phyloP scores from a whole-genome alignment of 345 rosid species.

The Dovyalis caffra region DNA sequence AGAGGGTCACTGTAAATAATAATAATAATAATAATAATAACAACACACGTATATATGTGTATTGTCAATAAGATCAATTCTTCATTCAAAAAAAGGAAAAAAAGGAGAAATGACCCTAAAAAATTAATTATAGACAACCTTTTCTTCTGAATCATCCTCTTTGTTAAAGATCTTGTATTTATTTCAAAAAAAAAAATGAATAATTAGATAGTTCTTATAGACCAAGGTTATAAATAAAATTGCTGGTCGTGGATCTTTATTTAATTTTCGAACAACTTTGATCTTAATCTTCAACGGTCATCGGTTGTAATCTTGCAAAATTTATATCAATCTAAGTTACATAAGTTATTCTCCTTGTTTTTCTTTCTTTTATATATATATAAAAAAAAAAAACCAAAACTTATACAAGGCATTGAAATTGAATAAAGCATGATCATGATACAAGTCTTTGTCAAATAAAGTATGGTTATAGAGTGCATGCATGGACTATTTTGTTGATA shows the following conservation, averaged over 20 bases:
- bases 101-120: not conserved
- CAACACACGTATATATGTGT: not conserved
- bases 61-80: not conserved
- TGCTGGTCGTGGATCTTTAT: too few relatives aligned
- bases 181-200: not conserved
- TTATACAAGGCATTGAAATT: too few relatives aligned
- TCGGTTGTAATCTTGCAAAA: not conserved
- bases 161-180: too few relatives aligned
- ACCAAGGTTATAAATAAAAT: too few relatives aligned
- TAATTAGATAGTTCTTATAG: not conserved
- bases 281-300: not conserved
- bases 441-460: not conserved
- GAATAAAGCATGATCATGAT: not conserved
- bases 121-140: not conserved
- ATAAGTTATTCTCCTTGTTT: too few relatives aligned
- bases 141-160: too few relatives aligned
- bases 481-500: too few relatives aligned
- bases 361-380: not conserved
- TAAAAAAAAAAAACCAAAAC: too few relatives aligned
- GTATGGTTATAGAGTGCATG: too few relatives aligned
- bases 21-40: too few relatives aligned
- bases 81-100: too few relatives aligned
- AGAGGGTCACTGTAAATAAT: not conserved
- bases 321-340: not conserved
- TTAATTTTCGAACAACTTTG: too few relatives aligned